A percentile compares a stretch with the other conserved stretches of the same genome.
phyloP scores from a whole-genome alignment of 176 grass and related monocot species.

The Raddia distichophylla region DNA sequence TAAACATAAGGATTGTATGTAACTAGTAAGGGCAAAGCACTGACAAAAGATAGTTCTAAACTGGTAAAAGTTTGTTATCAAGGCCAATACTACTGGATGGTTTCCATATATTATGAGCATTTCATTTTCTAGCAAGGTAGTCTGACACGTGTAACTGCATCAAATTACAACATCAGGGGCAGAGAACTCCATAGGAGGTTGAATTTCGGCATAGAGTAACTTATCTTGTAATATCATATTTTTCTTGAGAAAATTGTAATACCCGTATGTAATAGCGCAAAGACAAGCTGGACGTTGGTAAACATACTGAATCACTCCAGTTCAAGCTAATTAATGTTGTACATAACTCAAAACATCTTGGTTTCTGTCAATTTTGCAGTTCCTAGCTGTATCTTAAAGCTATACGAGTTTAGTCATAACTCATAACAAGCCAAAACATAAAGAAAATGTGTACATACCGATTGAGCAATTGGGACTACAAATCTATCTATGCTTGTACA shows the following conservation, averaged over 20 bases:
- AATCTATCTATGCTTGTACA: background rate
- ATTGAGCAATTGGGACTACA: background rate
- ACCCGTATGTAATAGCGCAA: background rate
- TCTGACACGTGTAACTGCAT: background rate
- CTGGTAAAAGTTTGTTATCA: background rate
- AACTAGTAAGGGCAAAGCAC: background rate
- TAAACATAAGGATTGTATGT: background rate
- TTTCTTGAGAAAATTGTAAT: background rate
- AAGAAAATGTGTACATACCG: background rate
- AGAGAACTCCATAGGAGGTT: background rate
- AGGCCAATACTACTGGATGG: background rate
- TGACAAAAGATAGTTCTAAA: background rate
- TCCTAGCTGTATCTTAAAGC: background rate
- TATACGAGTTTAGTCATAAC: background rate
- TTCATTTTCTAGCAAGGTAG: background rate
- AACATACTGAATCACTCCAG: background rate
- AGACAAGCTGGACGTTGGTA: background rate
- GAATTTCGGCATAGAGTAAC: background rate
- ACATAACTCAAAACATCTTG: background rate
- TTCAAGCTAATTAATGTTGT: background rate
- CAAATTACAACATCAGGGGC: background rate
- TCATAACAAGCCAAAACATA: background rate
- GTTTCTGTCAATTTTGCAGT: background rate
- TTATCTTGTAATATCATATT: background rate
- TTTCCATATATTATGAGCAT: background rate